Conservation (phyloP, 2,329 filamentous ascomycete genomes). For the Eurotiales sp. region DNA sequence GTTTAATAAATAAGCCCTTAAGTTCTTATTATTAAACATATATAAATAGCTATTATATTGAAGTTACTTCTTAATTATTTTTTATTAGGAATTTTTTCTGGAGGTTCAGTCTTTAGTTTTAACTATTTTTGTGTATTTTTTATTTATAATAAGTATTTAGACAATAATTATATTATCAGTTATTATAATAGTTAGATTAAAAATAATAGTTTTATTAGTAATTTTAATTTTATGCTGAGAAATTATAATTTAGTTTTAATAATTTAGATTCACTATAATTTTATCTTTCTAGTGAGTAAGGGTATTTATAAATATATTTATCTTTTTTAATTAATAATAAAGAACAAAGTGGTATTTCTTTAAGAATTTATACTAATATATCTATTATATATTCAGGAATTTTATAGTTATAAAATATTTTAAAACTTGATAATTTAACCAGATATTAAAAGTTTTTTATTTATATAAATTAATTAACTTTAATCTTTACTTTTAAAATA, state of each 20-base stretch:
- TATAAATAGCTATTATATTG: background rate
- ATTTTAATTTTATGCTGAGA: too few relatives aligned
- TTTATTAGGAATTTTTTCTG: too few relatives aligned
- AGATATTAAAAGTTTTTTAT: background rate
- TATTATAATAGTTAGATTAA: too few relatives aligned
- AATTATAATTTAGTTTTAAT: background rate
- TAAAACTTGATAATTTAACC: background rate
- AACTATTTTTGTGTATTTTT: too few relatives aligned
- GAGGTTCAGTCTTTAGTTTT: too few relatives aligned
- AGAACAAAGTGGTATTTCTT: background rate
- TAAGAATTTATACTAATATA: background rate
- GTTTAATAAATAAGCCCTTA: background rate
- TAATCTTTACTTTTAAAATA: background rate
- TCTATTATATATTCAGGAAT: background rate
- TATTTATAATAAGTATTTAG: too few relatives aligned
- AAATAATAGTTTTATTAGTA: too few relatives aligned
- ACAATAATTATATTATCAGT: too few relatives aligned
- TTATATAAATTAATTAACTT: background rate
- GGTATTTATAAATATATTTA: background rate
- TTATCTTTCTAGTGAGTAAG: background rate
- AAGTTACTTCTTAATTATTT: background rate
- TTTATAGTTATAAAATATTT: background rate
- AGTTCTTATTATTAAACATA: background rate
- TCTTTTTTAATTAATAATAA: background rate
- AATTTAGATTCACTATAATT: background rate